A percentile compares a stretch with the other conserved stretches of the same genome.
Evolutionary conservation across 345 rosid species (phyloP).

Genomic region (Camelina laxa): DNA sequence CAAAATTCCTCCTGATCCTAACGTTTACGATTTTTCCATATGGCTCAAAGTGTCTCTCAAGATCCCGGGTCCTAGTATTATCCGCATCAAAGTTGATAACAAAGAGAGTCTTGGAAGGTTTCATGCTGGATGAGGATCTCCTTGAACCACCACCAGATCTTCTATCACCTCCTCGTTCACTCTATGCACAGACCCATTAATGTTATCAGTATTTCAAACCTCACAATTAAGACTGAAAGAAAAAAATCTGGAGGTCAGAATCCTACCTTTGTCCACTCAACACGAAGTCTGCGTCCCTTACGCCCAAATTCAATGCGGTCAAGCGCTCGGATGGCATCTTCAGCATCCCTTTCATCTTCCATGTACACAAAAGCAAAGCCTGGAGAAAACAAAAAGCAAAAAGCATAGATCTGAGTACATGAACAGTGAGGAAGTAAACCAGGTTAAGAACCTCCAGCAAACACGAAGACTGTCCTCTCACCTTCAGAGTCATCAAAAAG

Average conservation of each 20-base stretch:
- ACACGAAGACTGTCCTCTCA: conserved; percentile 37
- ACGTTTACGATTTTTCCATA: conserved; percentile 89
- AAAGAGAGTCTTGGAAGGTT: conserved; percentile 92
- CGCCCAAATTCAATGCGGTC: conserved; percentile 87
- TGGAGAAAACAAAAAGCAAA: conserved; percentile 23
- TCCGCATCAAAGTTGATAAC: conserved; percentile 94
- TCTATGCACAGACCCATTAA: conserved; percentile 48
- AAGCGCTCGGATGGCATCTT: conserved; percentile 94
- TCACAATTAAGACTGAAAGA: conserved; percentile 58
- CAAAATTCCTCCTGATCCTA: conserved; percentile 96
- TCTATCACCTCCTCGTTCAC: conserved; percentile 75
- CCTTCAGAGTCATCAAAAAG: conserved; percentile 40
- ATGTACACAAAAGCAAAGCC: conserved; percentile 94
- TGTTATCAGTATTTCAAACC: not conserved
- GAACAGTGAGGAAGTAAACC: conserved; percentile 19
- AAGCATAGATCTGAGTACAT: conserved; percentile 19
- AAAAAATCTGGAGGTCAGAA: conserved; percentile 30
- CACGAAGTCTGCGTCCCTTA: conserved; percentile 95
- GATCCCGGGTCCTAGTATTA: conserved; percentile 79
- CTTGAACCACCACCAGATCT: conserved; percentile 62
- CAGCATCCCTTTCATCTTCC: conserved; percentile 99
- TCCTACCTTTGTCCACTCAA: conserved; percentile 92
- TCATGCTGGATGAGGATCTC: conserved; percentile 63
- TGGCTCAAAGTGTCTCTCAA: conserved; percentile 92
- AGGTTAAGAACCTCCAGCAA: conserved; percentile 49